Evolutionary conservation across 2,329 filamentous ascomycete genomes (phyloP), one percentile per base, ranked within the genome.

Genomic region (Colletotrichum sp.): DNA sequence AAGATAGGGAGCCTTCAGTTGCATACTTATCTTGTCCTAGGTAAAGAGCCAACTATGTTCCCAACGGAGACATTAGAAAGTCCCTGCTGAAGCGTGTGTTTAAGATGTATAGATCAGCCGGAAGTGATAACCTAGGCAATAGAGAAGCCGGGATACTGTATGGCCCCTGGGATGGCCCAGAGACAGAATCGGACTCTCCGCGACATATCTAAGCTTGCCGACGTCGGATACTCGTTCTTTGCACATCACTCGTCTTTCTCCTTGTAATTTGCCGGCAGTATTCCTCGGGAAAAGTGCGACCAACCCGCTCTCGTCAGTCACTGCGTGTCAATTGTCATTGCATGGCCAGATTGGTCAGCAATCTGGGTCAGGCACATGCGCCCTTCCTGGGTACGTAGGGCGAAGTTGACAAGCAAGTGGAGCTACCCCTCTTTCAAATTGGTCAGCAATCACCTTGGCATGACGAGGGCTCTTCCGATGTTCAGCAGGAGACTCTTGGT

Each of bases 1-100:
- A 19, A 6, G 1, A n/a, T 44, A n/a, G 9, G 44, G 0, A 0
- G 44, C 6, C 44, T 49, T 2, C 4, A 49, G 1, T 13, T 49
- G 44, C 44, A 1, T 22, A 13, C 44, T 49, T 49, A 4, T 49
- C n/a, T 49, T 49, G 11, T 13, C n/a, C 2, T 5, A 5, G 11
- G 44, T 49, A 0, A 49, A 49, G 3, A 22, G 44, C n/a, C n/a
- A 13, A 7, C 2, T 49, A 12, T 49, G 11, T 49, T 13, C 4
- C 6, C 3, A 49, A 49, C 11, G n/a, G 1, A 49, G 8, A 44
- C 9, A n/a, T 3, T 9, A 49, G 5, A n/a, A 11, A 6, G 44
- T 1, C n/a, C 4, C 6, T 49, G n/a, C 3, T 13, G 6, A 49
- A 13, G n/a, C 0, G 11, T 13, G 44, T 49, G 2, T 22, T 4